These are phyloP conservation scores for Pseudopyrenochaeta lycopersici DNA, from an alignment of 2,329 filamentous ascomycete species.

Conservation along the genomic window DNA sequence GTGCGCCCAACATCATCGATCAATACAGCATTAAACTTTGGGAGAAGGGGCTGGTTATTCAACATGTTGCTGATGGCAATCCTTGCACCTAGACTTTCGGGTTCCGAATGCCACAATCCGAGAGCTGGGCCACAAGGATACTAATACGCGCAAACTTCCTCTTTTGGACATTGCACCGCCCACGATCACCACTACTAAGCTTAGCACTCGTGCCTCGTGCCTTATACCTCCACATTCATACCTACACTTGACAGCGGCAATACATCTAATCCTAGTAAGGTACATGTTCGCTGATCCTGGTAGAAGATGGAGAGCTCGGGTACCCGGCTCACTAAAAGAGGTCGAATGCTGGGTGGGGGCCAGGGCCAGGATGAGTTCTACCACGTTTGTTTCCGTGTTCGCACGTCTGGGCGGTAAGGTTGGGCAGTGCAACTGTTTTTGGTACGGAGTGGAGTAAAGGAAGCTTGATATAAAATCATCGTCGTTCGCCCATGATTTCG, in stretches of 20 bases:
- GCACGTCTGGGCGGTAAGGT: background rate
- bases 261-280: conserved; percentile 12
- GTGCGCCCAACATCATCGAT: background rate
- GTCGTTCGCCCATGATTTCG: background rate
- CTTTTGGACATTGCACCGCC: background rate
- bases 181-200: background rate
- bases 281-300: background rate
- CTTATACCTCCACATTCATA: background rate
- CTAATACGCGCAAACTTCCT: background rate
- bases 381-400: background rate
- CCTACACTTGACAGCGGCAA: conserved; percentile 5
- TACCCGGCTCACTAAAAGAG: background rate
- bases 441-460: background rate
- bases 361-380: background rate
- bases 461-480: background rate
- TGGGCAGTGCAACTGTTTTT: background rate
- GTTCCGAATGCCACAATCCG: background rate
- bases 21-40: no score
- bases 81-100: background rate
- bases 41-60: no score
- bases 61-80: no score
- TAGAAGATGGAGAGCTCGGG: background rate
- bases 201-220: background rate
- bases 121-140: background rate
- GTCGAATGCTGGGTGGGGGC: background rate